Evolutionary conservation across 208 protist species (phyloP), one percentile per base, ranked within the genome.

Genomic region (Crithidia mellificae): DNA sequence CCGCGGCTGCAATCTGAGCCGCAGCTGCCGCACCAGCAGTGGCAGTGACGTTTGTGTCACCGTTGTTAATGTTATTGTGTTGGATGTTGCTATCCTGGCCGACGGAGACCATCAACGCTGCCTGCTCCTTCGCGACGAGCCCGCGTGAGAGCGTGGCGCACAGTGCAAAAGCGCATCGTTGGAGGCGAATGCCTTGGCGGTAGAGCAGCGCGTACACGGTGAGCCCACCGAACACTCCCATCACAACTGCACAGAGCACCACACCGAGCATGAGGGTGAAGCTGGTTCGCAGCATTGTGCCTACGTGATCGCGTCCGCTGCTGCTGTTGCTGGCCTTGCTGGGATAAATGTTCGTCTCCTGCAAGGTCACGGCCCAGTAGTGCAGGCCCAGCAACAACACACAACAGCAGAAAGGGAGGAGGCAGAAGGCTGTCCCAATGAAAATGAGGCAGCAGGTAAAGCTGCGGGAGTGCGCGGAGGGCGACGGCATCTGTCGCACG

Each of bases 311-410:
- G 12, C n/a, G 59, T 0, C 19, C n/a, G n/a, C n/a, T n/a, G n/a
- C n/a, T n/a, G n/a, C n/a, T n/a, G n/a, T n/a, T n/a, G 27, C 41
- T 49, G 9, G 22, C 20, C 14, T 6, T 30, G 11, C 1, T 30
- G 20, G 63, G 57, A 57, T n/a, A n/a, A n/a, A n/a, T n/a, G 22
- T 29, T 38, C 17, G 41, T 22, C 34, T 75, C 47, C 52, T 80
- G 62, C 25, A 62, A 7, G 19, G 50, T 58, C 14, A 67, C 62
- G 24, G 71, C 74, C 72, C 75, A 88, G 64, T 68, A 88, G 66
- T 88, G 68, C 11, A 88, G 49, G 5, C 72, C 68, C 24, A 87
- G 70, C 32, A 87, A 32, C 27, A 84, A 27, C 6, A 78, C 47
- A 14, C 58, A 63, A 0, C 54, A 34, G 22, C 47, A 63, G 25